Conservation (phyloP, 495 filamentous ascomycete species). For the Lepidopterella palustris region DNA sequence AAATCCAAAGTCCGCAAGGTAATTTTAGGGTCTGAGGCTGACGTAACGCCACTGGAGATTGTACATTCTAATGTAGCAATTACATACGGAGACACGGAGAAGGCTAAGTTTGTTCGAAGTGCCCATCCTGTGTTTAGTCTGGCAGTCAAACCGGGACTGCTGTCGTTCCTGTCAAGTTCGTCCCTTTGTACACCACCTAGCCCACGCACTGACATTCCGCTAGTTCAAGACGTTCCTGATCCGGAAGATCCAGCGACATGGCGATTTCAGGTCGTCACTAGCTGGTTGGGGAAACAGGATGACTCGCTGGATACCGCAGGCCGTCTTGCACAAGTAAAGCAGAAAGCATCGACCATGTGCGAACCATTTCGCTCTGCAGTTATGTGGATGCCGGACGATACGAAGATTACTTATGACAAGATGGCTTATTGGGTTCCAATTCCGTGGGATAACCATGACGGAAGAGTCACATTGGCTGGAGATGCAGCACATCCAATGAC, state of each 20-base stretch:
- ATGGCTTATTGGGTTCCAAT: constrained; percentile 40
- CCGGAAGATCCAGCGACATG: constrained; percentile 36
- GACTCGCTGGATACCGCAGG: constrained; percentile 15
- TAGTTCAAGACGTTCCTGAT: constrained; percentile 28
- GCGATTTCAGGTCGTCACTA: constrained; percentile 36
- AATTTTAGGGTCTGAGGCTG: constrained; percentile 17
- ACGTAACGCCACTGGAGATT: constrained; percentile 7
- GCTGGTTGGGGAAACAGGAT: constrained; percentile 31
- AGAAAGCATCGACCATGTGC: constrained; percentile 34
- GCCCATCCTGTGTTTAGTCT: constrained; percentile 32
- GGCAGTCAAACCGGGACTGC: constrained; percentile 27
- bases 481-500: constrained; percentile 60
- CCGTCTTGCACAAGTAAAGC: constrained; percentile 35
- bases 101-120: constrained; percentile 29
- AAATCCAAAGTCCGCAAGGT: constrained; percentile 18
- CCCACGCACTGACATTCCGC: constrained; percentile 11
- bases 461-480: constrained; percentile 48
- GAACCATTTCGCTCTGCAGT: constrained; percentile 41
- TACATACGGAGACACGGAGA: constrained; percentile 34
- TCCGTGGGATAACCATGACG: constrained; percentile 44
- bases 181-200: no score
- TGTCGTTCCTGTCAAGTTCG: no score
- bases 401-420: constrained; percentile 35
- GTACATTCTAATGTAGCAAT: constrained; percentile 24
- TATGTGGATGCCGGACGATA: constrained; percentile 42